Conservation (phyloP, 2,329 filamentous ascomycete genomes). For the Aspergillus caelatus region DNA sequence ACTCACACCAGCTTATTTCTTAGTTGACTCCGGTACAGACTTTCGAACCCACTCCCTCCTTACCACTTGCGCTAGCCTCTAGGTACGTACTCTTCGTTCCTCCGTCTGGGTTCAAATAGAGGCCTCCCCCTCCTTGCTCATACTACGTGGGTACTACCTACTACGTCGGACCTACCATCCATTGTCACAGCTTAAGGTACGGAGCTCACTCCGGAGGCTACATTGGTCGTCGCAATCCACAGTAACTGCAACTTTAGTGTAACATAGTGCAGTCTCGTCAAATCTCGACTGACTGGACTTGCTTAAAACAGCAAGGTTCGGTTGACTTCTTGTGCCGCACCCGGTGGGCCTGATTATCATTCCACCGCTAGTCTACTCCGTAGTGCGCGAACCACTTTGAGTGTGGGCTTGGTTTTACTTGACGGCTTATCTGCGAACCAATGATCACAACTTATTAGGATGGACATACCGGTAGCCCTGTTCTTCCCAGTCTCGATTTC, state of each 20-base stretch:
- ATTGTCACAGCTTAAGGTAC: neutral
- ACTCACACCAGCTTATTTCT: neutral
- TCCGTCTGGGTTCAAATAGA: neutral
- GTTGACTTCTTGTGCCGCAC: neutral
- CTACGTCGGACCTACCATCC: neutral
- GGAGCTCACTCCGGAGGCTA: neutral
- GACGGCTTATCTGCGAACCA: neutral
- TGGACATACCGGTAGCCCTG: neutral
- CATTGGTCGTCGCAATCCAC: neutral
- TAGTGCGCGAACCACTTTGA: neutral
- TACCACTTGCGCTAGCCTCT: neutral
- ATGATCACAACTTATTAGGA: neutral
- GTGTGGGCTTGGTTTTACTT: neutral
- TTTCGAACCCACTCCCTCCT: neutral
- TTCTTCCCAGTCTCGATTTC: neutral
- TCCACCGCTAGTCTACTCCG: neutral
- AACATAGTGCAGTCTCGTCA: neutral
- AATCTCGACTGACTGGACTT: constrained; percentile 1
- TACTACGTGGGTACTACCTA: neutral
- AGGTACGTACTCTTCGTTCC: neutral
- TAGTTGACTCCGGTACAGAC: neutral
- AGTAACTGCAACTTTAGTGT: neutral
- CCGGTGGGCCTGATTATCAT: neutral
- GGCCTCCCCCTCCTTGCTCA: neutral
- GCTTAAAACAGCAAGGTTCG: neutral